Base-by-base conservation (phyloP, 2,329 filamentous ascomycete genomes). In the Aspergillus novoparasiticus region DNA sequence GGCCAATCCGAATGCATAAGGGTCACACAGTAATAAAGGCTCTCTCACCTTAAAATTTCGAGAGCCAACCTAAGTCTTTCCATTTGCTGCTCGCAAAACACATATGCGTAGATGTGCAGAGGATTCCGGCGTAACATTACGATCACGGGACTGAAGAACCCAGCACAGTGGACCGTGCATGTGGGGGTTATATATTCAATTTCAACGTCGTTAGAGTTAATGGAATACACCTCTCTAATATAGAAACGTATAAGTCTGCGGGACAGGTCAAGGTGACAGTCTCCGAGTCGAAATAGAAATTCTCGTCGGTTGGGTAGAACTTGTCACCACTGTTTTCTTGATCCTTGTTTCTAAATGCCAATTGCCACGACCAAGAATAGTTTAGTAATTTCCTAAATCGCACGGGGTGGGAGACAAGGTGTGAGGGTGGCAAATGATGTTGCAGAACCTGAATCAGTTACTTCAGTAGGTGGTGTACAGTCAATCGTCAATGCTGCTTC, bases 61-160 rank as follows among this genome's bases (percentile, higher is more conserved):
- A 68, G 66, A 58, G 59, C 62, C 48, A 46, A 61, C 61, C 62
- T 66, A 39, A 58, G 60, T 48, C 61, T 62, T 72, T 71, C 71
- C 64, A 78, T 78, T 78, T 75, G 76, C 74, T 68, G 66, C 72
- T 63, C 66, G 62, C 66, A 62, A 69, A 63, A 61, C 65, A 65
- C 64, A 62, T 65, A 72, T 72, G 73, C 73, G 71, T 61, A 65
- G 71, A 62, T 69, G 66, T 68, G 71, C 75, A 75, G 72, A 72
- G 71, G 69, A 64, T 69, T 71, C 72, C 71, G 72, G 75, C 51
- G n/a, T 70, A 58, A 70, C 69, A 71, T 71, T 72, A 67, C 64
- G 68, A 74, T 79, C 78, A 80, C 77, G 76, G 75, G 78, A 80
- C 70, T 67, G 68, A 64, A 72, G 62, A 66, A 72, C 75, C 77